phyloP scores from a whole-genome alignment of 352 stramenopile genomes.

The Globisporangium nunn region DNA sequence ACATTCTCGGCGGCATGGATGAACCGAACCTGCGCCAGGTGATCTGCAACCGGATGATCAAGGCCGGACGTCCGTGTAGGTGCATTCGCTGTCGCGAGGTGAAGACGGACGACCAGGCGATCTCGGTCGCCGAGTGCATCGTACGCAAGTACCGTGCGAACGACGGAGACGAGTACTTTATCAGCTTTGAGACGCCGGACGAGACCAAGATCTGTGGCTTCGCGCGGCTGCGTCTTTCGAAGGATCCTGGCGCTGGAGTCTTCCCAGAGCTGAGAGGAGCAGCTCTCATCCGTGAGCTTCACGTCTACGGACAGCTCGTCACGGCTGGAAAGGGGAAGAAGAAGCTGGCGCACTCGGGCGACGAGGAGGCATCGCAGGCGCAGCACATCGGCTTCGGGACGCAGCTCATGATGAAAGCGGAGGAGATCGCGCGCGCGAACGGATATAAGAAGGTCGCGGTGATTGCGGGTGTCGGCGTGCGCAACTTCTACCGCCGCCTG shows the following conservation, averaged over 20 bases:
- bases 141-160: conserved; percentile 83
- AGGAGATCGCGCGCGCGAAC: conserved; percentile 63
- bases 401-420: conserved; percentile 77
- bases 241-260: conserved; percentile 50
- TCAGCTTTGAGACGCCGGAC: conserved; percentile 89
- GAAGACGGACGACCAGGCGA: conserved; percentile 78
- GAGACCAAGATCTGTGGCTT: conserved; percentile 89
- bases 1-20: conserved; percentile 90
- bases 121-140: conserved; percentile 59
- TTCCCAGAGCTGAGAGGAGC: conserved; percentile 73
- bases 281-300: conserved; percentile 85
- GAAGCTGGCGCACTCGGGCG: conserved; percentile 7
- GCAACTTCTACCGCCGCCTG: conserved; percentile 88
- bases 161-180: conserved; percentile 87
- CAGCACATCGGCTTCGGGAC: conserved; percentile 88
- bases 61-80: conserved; percentile 59
- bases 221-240: conserved; percentile 73
- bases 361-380: conserved; percentile 39
- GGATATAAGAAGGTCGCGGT: conserved; percentile 82
- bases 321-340: conserved; percentile 38
- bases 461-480: conserved; percentile 87
- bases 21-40: conserved; percentile 89
- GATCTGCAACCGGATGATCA: conserved; percentile 80
- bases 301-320: conserved; percentile 88
- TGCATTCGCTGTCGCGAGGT: conserved; percentile 92